phyloP scores from a whole-genome alignment of 495 filamentous ascomycete species.

The Penicillium alfredii region DNA sequence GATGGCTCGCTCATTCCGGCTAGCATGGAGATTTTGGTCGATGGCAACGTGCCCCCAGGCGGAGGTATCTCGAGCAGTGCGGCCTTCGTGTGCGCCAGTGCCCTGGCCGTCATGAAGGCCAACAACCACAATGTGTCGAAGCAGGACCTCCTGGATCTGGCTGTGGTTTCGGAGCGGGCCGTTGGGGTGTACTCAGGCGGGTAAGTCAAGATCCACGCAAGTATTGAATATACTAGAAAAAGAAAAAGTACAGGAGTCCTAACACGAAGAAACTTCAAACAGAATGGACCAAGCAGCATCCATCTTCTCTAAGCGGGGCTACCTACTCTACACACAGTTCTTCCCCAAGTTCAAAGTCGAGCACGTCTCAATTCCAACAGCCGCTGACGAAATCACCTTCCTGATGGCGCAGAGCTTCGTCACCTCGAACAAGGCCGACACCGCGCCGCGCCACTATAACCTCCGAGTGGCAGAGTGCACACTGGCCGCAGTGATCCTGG shows the following conservation, averaged over 20 bases:
- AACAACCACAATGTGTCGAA: constrained; percentile 85
- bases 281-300: constrained; percentile 97
- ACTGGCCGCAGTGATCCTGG: constrained; percentile 73
- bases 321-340: constrained; percentile 86
- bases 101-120: constrained; percentile 79
- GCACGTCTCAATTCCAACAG: constrained; percentile 78
- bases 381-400: constrained; percentile 78
- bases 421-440: constrained; percentile 87
- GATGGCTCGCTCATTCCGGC: constrained; percentile 52
- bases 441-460: constrained; percentile 90
- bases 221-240: not conserved
- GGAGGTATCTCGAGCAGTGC: constrained; percentile 91
- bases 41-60: constrained; percentile 86
- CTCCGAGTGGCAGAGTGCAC: constrained; percentile 93
- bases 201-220: constrained; percentile 47
- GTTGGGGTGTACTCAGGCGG: constrained; percentile 97
- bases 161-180: constrained; percentile 87
- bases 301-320: constrained; percentile 80
- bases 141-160: constrained; percentile 80
- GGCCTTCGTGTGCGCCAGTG: constrained; percentile 87
- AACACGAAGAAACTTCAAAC: not conserved
- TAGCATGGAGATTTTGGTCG: constrained; percentile 82
- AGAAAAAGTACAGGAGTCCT: constrained; percentile 23
- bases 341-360: constrained; percentile 68
- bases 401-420: constrained; percentile 93